Evolutionary conservation across 2,329 filamentous ascomycete genomes (phyloP).

Genomic region (Salinomyces thailandicus): DNA sequence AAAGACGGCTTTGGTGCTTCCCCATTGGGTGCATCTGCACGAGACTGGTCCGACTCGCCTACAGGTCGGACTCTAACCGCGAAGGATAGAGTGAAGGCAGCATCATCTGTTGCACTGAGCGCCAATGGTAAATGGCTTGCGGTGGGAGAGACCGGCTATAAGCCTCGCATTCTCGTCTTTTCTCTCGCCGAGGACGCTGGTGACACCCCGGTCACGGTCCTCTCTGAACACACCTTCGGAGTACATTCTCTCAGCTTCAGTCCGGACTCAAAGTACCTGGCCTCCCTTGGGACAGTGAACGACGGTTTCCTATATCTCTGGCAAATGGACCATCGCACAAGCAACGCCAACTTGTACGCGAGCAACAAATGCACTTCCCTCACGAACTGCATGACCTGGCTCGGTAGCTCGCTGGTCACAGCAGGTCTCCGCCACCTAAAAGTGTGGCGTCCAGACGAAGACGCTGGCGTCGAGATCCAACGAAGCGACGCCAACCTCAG

Average conservation of each 20-base stretch:
- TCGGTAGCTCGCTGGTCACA: constrained; percentile 73
- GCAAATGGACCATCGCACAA: constrained; percentile 73
- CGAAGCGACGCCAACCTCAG: constrained; percentile 9
- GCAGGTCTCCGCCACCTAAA: constrained; percentile 87
- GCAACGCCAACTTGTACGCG: constrained; percentile 65
- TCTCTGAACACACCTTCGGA: constrained; percentile 84
- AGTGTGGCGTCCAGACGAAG: constrained; percentile 77
- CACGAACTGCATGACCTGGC: constrained; percentile 80
- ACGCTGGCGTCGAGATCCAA: constrained; percentile 12
- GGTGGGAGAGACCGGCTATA: constrained; percentile 90
- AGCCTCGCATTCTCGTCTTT: constrained; percentile 82
- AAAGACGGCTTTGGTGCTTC: constrained; percentile 38
- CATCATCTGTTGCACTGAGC: constrained; percentile 81
- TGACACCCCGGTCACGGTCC: constrained; percentile 70
- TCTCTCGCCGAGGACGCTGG: constrained; percentile 64
- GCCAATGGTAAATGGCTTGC: constrained; percentile 78
- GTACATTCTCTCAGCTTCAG: constrained; percentile 86
- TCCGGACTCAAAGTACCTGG: constrained; percentile 71
- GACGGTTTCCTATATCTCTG: constrained; percentile 92
- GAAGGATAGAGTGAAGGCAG: constrained; percentile 85
- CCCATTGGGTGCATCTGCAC: constrained; percentile 26
- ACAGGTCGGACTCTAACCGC: constrained; percentile 70
- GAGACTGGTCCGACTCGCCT: constrained; percentile 48
- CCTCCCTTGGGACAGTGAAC: constrained; percentile 77
- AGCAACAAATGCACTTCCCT: constrained; percentile 89